phyloP scores from a whole-genome alignment of 73 alveolate species.

The Paramecium octaurelia region DNA sequence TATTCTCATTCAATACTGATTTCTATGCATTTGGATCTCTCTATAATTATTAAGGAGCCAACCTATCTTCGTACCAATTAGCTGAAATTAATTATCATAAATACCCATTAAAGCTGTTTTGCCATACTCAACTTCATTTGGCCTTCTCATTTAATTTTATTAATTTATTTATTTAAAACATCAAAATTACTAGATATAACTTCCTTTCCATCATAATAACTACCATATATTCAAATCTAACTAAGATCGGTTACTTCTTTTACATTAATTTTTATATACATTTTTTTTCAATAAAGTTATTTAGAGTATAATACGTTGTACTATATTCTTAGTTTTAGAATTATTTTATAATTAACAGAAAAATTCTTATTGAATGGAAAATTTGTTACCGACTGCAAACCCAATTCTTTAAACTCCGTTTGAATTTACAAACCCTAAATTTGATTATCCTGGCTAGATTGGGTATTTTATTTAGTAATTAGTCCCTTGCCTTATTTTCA shows the following conservation, averaged over 20 bases:
- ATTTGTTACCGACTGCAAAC: constrained; percentile 10
- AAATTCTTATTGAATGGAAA: constrained; percentile 1
- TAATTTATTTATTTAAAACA: not conserved
- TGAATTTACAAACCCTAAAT: constrained; percentile 12
- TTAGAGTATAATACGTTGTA: not conserved
- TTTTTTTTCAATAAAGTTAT: not conserved
- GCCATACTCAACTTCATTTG: constrained; percentile 30
- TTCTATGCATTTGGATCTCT: constrained; percentile 32
- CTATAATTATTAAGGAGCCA: constrained; percentile 4
- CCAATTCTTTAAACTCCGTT: not conserved
- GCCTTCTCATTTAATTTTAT: constrained; percentile 20
- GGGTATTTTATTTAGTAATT: not conserved
- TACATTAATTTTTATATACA: not conserved
- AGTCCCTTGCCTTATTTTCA: constrained; percentile 6
- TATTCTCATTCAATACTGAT: not conserved
- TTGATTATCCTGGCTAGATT: constrained; percentile 13
- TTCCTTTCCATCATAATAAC: not conserved
- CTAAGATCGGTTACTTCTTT: not conserved
- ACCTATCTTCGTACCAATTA: constrained; percentile 47
- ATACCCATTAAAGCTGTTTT: constrained; percentile 24
- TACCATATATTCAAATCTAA: not conserved
- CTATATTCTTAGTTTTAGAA: not conserved
- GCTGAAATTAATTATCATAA: not conserved
- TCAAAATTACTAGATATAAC: not conserved
- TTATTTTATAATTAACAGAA: not conserved